A percentile compares a stretch with the other conserved stretches of the same genome.
phyloP scores from a whole-genome alignment of 768 basidiomycete species.

The Phylloporus arenicola region DNA sequence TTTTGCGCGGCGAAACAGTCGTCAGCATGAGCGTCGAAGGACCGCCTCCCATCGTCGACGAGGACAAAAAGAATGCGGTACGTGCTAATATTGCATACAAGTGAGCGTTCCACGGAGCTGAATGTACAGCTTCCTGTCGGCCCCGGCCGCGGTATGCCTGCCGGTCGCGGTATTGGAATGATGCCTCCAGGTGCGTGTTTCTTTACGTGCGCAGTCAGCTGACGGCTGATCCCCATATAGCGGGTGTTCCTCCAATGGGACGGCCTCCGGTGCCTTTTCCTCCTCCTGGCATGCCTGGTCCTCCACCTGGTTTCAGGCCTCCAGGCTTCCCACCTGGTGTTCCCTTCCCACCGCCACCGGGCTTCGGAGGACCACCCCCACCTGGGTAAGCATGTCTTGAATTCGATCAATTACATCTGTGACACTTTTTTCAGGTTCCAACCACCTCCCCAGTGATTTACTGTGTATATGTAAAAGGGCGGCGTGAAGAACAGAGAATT shows the following conservation, averaged over 20 bases:
- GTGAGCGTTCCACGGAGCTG: slow-evolving; percentile 15
- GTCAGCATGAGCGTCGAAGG: slow-evolving; percentile 95
- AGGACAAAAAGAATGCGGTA: slow-evolving; percentile 81
- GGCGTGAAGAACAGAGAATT: slow-evolving; percentile 21
- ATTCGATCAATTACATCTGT: background rate
- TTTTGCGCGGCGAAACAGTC: slow-evolving; percentile 92
- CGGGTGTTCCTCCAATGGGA: slow-evolving; percentile 54
- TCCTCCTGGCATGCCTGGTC: slow-evolving; percentile 77
- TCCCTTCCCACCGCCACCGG: slow-evolving; percentile 76
- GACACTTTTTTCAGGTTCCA: slow-evolving; percentile 36
- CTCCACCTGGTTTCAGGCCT: slow-evolving; percentile 81
- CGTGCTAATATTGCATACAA: slow-evolving; percentile 26
- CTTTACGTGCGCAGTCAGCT: slow-evolving; percentile 13
- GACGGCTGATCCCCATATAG: slow-evolving; percentile 30
- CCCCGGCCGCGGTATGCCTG: slow-evolving; percentile 92
- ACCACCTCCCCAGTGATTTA: slow-evolving; percentile 40
- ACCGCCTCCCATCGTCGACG: slow-evolving; percentile 85
- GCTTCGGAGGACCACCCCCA: slow-evolving; percentile 76
- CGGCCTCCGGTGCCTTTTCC: slow-evolving; percentile 63
- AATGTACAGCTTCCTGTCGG: slow-evolving; percentile 67
- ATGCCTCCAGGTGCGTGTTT: slow-evolving; percentile 69
- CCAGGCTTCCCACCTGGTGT: slow-evolving; percentile 80
- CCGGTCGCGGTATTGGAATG: slow-evolving; percentile 96
- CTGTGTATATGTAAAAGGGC: slow-evolving; percentile 8
- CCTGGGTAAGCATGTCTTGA: slow-evolving; percentile 58